Conservation (phyloP, 805 yeast genomes). For the Blastobotrys attinorum region DNA sequence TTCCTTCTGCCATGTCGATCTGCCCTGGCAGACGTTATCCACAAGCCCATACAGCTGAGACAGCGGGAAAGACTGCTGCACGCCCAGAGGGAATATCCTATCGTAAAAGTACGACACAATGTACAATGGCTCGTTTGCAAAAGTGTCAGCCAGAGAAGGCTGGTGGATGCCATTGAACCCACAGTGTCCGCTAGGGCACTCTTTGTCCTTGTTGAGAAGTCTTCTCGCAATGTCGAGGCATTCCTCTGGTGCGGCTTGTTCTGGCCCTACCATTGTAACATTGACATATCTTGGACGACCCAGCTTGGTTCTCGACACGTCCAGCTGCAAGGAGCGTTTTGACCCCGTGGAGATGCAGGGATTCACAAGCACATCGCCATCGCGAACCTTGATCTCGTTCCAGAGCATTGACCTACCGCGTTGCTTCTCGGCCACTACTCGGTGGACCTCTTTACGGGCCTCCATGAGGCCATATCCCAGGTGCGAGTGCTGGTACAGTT, state of each 20-base stretch:
- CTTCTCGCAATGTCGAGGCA: conserved; percentile 81
- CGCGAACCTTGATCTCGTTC: conserved; percentile 35
- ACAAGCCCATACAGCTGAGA: conserved; percentile 78
- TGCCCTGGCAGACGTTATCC: conserved; percentile 76
- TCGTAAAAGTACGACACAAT: conserved; percentile 94
- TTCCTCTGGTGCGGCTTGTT: conserved; percentile 57
- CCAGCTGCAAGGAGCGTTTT: conserved; percentile 55
- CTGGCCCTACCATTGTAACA: conserved; percentile 61
- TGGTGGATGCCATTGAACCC: conserved; percentile 97
- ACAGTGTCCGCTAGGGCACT: conserved; percentile 72
- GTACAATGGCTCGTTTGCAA: conserved; percentile 69
- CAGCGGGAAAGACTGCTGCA: conserved; percentile 84
- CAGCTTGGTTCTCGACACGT: neutral
- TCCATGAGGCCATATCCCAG: conserved; percentile 93
- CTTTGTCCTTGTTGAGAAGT: conserved; percentile 72
- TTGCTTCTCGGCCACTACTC: conserved; percentile 44
- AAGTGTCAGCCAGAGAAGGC: conserved; percentile 77
- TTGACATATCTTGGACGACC: neutral
- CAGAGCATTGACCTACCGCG: conserved; percentile 21
- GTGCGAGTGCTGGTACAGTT: conserved; percentile 88
- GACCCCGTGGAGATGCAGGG: conserved; percentile 90
- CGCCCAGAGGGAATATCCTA: conserved; percentile 85
- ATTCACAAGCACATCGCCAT: conserved; percentile 41
- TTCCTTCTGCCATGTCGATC: conserved; percentile 36
- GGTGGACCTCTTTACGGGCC: conserved; percentile 78